These are phyloP conservation scores for Gnomoniopsis smithogilvyi DNA, from an alignment of 2,329 filamentous ascomycete species.

Conservation along the genomic window DNA sequence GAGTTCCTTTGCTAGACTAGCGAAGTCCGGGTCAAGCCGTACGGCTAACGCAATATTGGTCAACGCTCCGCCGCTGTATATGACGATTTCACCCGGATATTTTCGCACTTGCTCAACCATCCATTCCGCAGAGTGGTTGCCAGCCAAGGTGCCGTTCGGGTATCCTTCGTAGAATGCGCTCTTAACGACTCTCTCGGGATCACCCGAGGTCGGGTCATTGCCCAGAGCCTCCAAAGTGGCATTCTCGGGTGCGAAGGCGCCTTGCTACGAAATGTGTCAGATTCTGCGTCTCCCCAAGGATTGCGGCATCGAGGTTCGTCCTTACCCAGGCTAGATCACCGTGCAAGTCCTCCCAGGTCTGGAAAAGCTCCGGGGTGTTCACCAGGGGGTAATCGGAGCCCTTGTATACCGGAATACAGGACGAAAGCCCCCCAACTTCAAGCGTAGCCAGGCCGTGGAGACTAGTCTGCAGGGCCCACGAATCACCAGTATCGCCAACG, in stretches of 20 bases:
- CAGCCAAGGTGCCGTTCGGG: constrained; percentile 39
- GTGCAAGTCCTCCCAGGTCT: constrained; percentile 41
- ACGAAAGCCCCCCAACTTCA: constrained; percentile 40
- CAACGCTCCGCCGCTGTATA: constrained; percentile 42
- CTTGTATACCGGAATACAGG: constrained; percentile 45
- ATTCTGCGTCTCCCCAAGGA: background rate
- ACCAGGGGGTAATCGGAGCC: constrained; percentile 45
- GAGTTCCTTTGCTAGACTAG: constrained; percentile 41
- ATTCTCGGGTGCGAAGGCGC: constrained; percentile 41
- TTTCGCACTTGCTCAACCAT: constrained; percentile 45
- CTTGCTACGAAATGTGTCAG: constrained; percentile 25
- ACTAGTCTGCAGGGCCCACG: constrained; percentile 42
- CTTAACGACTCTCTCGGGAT: constrained; percentile 37
- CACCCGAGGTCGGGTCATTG: constrained; percentile 41
- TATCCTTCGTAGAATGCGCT: constrained; percentile 43
- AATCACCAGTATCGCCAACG: constrained; percentile 38
- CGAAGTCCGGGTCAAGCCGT: constrained; percentile 43
- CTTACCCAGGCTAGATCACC: constrained; percentile 39
- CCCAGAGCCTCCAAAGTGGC: constrained; percentile 37
- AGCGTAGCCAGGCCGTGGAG: constrained; percentile 44
- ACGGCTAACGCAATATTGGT: constrained; percentile 48
- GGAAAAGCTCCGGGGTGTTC: constrained; percentile 40
- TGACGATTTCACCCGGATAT: constrained; percentile 47
- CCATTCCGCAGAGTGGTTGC: constrained; percentile 39
- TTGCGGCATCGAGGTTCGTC: background rate